Conservation (phyloP, 257 asterid genomes). For the Lycium barbarum region DNA sequence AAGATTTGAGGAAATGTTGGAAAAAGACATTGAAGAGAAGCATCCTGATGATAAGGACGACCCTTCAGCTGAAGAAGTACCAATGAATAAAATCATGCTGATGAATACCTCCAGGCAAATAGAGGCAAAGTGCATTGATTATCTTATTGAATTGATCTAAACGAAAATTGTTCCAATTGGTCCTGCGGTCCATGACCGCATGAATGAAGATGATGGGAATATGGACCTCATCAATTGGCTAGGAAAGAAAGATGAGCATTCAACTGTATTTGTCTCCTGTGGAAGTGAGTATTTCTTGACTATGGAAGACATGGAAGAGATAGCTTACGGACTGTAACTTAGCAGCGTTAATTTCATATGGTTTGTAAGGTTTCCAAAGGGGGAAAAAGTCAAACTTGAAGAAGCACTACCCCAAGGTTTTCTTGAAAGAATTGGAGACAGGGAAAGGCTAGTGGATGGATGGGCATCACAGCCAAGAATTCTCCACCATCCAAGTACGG, state of each 20-base stretch:
- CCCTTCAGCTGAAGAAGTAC: no score
- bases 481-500: background rate
- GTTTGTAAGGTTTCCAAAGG: slow-evolving; percentile 46
- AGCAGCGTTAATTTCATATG: slow-evolving; percentile 36
- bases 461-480: slow-evolving; percentile 19
- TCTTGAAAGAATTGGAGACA: slow-evolving; percentile 25
- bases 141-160: slow-evolving; percentile 27
- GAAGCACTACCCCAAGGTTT: slow-evolving; percentile 44
- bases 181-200: slow-evolving; percentile 29
- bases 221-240: slow-evolving; percentile 54
- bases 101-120: slow-evolving; percentile 26
- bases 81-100: background rate
- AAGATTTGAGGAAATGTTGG: no score
- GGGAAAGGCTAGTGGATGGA: slow-evolving; percentile 5
- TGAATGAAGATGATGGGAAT: background rate
- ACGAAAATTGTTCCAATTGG: slow-evolving; percentile 44
- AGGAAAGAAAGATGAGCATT: slow-evolving; percentile 35
- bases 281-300: slow-evolving; percentile 51
- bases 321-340: slow-evolving; percentile 56
- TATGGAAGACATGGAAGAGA: slow-evolving; percentile 52
- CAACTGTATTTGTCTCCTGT: slow-evolving; percentile 40
- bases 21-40: background rate
- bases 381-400: slow-evolving; percentile 32
- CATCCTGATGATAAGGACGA: slow-evolving; percentile 33
- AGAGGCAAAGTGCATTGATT: background rate